Evolutionary conservation across 192 early-diverging fungal genomes (phyloP).

Genomic region (Coemansia sp.): DNA sequence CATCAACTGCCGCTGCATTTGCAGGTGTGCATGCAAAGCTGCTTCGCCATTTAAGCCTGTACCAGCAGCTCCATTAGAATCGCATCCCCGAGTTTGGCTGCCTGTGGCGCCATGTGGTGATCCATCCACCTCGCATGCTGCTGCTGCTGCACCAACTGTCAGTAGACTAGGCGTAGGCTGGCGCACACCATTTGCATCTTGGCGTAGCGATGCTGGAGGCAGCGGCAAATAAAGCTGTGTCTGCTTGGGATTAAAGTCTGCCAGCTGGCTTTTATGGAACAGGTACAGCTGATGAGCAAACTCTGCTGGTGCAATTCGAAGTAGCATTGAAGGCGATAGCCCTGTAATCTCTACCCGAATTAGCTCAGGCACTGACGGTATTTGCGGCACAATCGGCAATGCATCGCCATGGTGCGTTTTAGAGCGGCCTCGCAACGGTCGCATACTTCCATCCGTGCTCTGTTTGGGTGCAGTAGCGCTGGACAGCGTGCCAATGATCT

Average conservation of each 20-base stretch:
- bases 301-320: slow-evolving; percentile 57
- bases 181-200: not conserved
- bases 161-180: slow-evolving; percentile 29
- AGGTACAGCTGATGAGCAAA: slow-evolving; percentile 70
- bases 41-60: not conserved
- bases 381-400: slow-evolving; percentile 36
- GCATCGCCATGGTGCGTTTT: slow-evolving; percentile 44
- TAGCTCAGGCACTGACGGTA: slow-evolving; percentile 47
- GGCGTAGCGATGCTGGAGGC: slow-evolving; percentile 1
- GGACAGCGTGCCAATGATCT: slow-evolving; percentile 23
- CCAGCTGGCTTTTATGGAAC: slow-evolving; percentile 57
- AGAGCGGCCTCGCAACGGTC: slow-evolving; percentile 39
- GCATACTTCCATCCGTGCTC: slow-evolving; percentile 3
- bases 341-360: slow-evolving; percentile 58
- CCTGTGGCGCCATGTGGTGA: not conserved
- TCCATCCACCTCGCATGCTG: slow-evolving; percentile 4
- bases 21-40: slow-evolving; percentile 14
- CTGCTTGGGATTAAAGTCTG: slow-evolving; percentile 35
- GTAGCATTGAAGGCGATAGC: slow-evolving; percentile 60
- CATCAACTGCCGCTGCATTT: slow-evolving; percentile 44
- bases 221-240: slow-evolving; percentile 37
- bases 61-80: slow-evolving; percentile 1
- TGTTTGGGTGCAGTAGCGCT: slow-evolving; percentile 5
- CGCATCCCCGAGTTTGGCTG: not conserved
- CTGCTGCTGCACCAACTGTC: slow-evolving; percentile 14